phyloP scores from a whole-genome alignment of 1,139 yeast genomes.

The Hemisphaericaspora subhashii region DNA sequence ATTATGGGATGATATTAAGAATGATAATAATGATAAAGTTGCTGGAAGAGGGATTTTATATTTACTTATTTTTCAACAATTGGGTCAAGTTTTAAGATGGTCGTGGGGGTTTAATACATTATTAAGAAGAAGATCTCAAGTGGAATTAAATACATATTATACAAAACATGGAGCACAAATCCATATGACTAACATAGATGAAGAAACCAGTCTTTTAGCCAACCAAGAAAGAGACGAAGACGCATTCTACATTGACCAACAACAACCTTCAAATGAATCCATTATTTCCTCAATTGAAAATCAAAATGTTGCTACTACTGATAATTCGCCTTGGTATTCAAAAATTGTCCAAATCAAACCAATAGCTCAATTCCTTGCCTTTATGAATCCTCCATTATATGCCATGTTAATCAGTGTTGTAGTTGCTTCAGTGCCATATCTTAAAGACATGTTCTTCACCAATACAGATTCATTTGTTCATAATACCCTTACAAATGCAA shows the following conservation, averaged over 20 bases:
- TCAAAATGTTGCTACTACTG: conserved; percentile 1
- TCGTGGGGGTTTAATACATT: conserved; percentile 88
- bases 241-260: conserved; percentile 9
- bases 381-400: conserved; percentile 95
- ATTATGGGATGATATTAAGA: conserved; percentile 69
- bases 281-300: too few species aligned
- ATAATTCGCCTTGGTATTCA: conserved; percentile 2
- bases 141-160: conserved; percentile 38
- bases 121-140: conserved; percentile 50
- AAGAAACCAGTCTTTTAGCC: conserved; percentile 11
- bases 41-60: conserved; percentile 81
- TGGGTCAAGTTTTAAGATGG: conserved; percentile 85
- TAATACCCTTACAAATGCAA: conserved; percentile 74
- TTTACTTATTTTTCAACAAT: conserved; percentile 76
- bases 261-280: too few species aligned
- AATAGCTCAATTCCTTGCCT: conserved; percentile 32
- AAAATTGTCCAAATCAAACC: conserved; percentile 12
- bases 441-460: conserved; percentile 67
- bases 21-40: conserved; percentile 67
- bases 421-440: conserved; percentile 76
- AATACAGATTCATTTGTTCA: conserved; percentile 53
- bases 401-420: conserved; percentile 83
- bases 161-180: conserved; percentile 15
- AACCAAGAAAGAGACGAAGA: conserved; percentile 6
- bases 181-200: conserved; percentile 8